phyloP scores from a whole-genome alignment of 768 basidiomycete species.

The Exidia glandulosa region DNA sequence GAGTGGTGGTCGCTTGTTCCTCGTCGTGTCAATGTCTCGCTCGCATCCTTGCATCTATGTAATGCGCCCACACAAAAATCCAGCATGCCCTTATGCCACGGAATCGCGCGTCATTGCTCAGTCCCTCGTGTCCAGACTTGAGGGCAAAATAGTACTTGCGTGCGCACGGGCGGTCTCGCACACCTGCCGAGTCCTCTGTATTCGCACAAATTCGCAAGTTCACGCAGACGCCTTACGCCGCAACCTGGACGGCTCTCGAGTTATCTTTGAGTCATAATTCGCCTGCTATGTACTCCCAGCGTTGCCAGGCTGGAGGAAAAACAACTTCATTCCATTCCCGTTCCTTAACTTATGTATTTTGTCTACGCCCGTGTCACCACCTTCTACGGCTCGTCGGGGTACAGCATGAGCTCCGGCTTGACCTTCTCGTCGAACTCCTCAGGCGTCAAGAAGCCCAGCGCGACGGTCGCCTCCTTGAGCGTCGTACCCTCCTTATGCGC shows the following conservation, averaged over 20 bases:
- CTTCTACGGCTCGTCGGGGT: conserved; percentile 40
- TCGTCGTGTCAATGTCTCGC: background rate
- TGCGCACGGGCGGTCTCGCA: no score
- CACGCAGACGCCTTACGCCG: no score
- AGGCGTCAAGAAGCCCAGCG: conserved; percentile 71
- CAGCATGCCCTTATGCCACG: background rate
- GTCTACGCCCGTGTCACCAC: background rate
- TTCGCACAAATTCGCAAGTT: no score
- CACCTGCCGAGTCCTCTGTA: no score
- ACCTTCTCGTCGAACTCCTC: conserved; percentile 95
- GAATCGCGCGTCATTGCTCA: background rate
- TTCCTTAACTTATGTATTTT: background rate
- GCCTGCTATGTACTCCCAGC: no score
- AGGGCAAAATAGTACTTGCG: no score
- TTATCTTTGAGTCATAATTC: no score
- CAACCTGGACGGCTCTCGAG: no score
- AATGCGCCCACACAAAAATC: background rate
- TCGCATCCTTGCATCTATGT: background rate
- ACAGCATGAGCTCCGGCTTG: conserved; percentile 81
- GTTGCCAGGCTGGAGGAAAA: no score
- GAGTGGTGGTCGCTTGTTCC: background rate
- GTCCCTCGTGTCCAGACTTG: no score
- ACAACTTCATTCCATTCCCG: background rate
- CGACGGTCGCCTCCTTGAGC: conserved; percentile 86
- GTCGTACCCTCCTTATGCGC: conserved; percentile 97